These are phyloP conservation scores for Globisporangium cederbergense DNA, from an alignment of 352 stramenopile genomes.

Conservation along the genomic window DNA sequence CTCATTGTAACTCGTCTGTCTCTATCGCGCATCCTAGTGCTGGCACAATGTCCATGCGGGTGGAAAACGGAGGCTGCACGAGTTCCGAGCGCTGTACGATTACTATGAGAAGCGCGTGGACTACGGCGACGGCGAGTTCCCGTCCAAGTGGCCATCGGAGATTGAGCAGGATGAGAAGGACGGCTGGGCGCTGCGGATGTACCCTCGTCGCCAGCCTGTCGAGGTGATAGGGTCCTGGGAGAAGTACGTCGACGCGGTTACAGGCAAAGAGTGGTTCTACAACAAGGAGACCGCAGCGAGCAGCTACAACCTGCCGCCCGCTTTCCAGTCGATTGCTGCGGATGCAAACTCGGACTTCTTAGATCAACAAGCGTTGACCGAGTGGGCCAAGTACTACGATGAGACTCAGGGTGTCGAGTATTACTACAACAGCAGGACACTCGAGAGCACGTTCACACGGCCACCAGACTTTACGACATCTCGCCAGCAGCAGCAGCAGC, in stretches of 20 bases:
- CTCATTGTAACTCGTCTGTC: neutral
- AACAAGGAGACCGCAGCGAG: constrained; percentile 60
- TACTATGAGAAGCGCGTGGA: constrained; percentile 90
- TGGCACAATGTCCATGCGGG: constrained; percentile 85
- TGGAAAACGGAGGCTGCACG: constrained; percentile 71
- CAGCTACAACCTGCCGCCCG: constrained; percentile 42
- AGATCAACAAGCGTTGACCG: constrained; percentile 14
- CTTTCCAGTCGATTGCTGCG: constrained; percentile 12
- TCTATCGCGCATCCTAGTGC: constrained; percentile 41
- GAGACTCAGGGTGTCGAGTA: constrained; percentile 60
- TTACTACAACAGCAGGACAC: constrained; percentile 40
- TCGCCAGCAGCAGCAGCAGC: constrained; percentile 14
- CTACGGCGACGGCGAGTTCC: constrained; percentile 89
- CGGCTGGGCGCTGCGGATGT: constrained; percentile 70
- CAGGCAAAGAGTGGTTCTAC: constrained; percentile 61
- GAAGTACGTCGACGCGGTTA: constrained; percentile 49
- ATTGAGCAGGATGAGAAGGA: constrained; percentile 86
- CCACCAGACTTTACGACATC: constrained; percentile 29
- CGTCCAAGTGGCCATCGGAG: constrained; percentile 87
- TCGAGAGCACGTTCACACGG: constrained; percentile 29
- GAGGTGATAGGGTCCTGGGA: constrained; percentile 55
- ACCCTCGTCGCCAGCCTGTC: constrained; percentile 35
- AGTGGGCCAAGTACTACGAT: constrained; percentile 70
- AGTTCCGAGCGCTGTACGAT: constrained; percentile 89
- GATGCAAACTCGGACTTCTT: neutral